These are phyloP conservation scores for Kwoniella mangroviensis DNA, from an alignment of 768 basidiomycete species.

Conservation along the genomic window DNA sequence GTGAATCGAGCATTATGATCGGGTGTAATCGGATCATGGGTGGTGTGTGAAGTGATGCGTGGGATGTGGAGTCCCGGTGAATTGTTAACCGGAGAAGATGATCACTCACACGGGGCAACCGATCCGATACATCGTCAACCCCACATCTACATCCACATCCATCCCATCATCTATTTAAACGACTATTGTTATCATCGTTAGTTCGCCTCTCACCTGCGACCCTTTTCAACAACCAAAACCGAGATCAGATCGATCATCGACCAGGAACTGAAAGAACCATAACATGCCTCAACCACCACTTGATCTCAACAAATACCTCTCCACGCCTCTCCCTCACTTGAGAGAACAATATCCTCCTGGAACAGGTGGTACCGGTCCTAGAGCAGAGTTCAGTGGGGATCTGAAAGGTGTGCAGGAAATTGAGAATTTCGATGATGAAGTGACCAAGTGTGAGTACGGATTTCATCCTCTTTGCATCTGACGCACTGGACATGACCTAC, in stretches of 20 bases:
- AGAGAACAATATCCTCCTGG: constrained; percentile 56
- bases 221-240: neutral
- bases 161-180: neutral
- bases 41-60: neutral
- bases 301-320: constrained; percentile 52
- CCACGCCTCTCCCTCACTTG: constrained; percentile 46
- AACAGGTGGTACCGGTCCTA: constrained; percentile 47
- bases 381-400: constrained; percentile 45
- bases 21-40: constrained; percentile 8
- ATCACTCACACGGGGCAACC: constrained; percentile 7
- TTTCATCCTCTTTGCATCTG: neutral
- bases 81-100: constrained; percentile 4
- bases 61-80: constrained; percentile 12
- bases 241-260: neutral
- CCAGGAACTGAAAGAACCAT: neutral
- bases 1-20: neutral
- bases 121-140: constrained; percentile 2
- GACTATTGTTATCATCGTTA: neutral
- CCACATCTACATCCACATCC: neutral
- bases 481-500: neutral
- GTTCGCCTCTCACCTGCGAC: neutral
- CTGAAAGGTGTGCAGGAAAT: constrained; percentile 52
- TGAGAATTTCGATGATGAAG: constrained; percentile 47
- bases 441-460: constrained; percentile 48
- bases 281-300: constrained; percentile 58